Percentiles rank a stretch among this genome's conserved stretches.
Evolutionary conservation across 257 asterid genomes (phyloP).

Genomic region (Nicotiana undulata): DNA sequence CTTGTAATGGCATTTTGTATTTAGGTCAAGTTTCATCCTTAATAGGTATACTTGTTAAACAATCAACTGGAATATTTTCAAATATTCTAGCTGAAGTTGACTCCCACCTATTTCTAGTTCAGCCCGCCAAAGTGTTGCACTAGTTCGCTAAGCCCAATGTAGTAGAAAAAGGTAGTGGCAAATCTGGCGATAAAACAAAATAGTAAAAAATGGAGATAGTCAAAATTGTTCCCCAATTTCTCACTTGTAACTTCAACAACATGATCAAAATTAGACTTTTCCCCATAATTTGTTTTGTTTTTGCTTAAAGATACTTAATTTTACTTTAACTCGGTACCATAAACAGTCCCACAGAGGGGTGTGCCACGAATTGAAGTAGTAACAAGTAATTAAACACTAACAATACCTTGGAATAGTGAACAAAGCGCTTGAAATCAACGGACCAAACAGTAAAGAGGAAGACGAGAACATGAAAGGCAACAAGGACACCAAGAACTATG

Average conservation of each 20-base stretch:
- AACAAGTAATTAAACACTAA: too few species aligned
- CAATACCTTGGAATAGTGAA: conserved; percentile 75
- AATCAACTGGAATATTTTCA: not conserved
- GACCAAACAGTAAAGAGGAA: conserved; percentile 94
- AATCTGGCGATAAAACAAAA: not conserved
- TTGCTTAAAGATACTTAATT: not conserved
- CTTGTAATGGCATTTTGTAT: not conserved
- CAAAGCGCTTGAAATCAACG: conserved; percentile 77
- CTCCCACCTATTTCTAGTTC: not conserved
- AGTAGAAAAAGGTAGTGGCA: not conserved
- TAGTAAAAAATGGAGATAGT: not conserved
- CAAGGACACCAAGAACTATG: conserved; percentile 59
- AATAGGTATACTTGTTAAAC: not conserved
- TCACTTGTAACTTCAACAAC: not conserved
- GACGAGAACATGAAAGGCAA: conserved; percentile 55
- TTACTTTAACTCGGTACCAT: not conserved
- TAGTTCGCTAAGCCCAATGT: not conserved
- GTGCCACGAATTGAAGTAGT: not conserved
- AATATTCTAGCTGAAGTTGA: conserved; percentile 1
- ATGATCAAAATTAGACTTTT: not conserved
- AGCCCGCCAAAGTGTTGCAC: not conserved
- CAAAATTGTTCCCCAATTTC: not conserved
- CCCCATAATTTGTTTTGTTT: not conserved
- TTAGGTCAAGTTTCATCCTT: conserved; percentile 4
- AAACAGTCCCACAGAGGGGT: not conserved